A percentile compares a stretch with the other conserved stretches of the same genome.
phyloP scores from a whole-genome alignment of 768 basidiomycete species.

The Leccinum boreale region DNA sequence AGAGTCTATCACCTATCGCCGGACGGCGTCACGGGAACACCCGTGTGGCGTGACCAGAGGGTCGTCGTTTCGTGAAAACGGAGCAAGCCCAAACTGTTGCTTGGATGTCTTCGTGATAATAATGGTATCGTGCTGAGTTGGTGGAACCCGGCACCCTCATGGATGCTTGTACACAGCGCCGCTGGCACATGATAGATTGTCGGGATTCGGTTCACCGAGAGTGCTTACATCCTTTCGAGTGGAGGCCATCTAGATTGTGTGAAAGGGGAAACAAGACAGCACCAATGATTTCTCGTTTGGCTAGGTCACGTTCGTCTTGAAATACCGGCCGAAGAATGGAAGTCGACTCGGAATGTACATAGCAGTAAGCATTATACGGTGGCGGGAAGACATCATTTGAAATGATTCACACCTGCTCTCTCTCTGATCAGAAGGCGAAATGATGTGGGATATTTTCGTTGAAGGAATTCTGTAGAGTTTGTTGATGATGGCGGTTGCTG shows the following conservation, averaged over 20 bases:
- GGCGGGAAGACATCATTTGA: not conserved
- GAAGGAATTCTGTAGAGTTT: not conserved
- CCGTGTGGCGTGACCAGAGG: not conserved
- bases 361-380: too few relatives aligned
- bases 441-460: not conserved
- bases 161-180: not conserved
- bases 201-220: too few relatives aligned
- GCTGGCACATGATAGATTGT: too few relatives aligned
- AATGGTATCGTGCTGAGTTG: not conserved
- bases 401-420: not conserved
- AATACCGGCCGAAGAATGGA: not conserved
- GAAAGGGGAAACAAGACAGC: too few relatives aligned
- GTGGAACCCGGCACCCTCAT: not conserved
- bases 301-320: not conserved
- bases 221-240: too few relatives aligned
- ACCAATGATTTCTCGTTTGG: not conserved
- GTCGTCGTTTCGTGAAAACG: too few relatives aligned
- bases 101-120: not conserved
- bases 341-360: not conserved
- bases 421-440: not conserved
- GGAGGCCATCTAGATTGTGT: too few relatives aligned
- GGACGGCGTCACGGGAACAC: not conserved
- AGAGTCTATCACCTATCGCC: not conserved
- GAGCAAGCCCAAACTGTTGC: too few relatives aligned
- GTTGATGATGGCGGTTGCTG: not conserved